phyloP scores from a whole-genome alignment of 176 grass and related monocot genomes.

The Hsuehochloa calcarea region DNA sequence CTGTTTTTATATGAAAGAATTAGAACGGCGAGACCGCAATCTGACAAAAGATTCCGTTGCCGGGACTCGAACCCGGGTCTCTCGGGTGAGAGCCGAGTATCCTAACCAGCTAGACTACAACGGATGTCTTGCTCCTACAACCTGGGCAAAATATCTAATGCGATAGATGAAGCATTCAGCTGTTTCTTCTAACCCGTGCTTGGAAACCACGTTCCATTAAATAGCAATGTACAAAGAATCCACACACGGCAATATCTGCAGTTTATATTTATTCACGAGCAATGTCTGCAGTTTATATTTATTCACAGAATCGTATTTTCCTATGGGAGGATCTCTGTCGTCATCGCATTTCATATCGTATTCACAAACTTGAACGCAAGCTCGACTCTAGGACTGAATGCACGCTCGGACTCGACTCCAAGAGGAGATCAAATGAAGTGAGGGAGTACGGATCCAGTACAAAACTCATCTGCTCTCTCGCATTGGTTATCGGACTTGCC shows the following conservation, averaged over 20 bases:
- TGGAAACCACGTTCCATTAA: background rate
- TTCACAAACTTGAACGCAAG: slow-evolving; percentile 31
- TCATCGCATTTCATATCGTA: background rate
- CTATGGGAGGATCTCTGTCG: background rate
- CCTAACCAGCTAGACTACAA: slow-evolving; percentile 97
- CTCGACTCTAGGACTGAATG: background rate
- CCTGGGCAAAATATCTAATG: too few relatives aligned
- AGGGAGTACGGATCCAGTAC: slow-evolving; percentile 58
- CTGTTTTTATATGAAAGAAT: background rate
- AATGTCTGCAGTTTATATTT: background rate
- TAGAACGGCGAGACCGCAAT: background rate
- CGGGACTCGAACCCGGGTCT: slow-evolving; percentile 70
- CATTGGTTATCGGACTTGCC: slow-evolving; percentile 55
- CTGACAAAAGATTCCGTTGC: slow-evolving; percentile 40
- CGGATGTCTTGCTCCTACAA: background rate
- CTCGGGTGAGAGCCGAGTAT: slow-evolving; percentile 96
- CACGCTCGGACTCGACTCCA: background rate
- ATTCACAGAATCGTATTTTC: background rate
- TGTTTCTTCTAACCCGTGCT: background rate
- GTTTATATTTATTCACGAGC: background rate
- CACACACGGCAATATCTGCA: background rate
- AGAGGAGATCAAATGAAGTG: slow-evolving; percentile 74
- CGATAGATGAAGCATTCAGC: background rate
- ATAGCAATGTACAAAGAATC: background rate
- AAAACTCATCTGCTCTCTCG: slow-evolving; percentile 53